Conservation (phyloP, 228 moss, liverwort and hornwort genomes). For the Sphagnum magellanicum region DNA sequence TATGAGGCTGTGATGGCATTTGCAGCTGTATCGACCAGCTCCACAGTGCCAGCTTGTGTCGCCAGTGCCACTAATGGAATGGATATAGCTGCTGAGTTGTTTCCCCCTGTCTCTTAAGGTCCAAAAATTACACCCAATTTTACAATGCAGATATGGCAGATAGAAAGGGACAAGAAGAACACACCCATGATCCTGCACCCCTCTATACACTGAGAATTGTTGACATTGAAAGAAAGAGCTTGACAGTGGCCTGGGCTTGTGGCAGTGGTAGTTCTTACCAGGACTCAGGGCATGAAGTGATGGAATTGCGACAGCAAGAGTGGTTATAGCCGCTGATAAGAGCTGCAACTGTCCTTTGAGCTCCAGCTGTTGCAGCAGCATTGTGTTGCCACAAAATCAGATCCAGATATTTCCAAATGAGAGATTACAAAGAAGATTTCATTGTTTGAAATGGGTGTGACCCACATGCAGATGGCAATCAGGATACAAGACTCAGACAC, state of each 20-base stretch:
- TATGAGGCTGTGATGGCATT: conserved; percentile 84
- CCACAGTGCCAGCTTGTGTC: conserved; percentile 85
- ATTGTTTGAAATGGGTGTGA: too few relatives aligned
- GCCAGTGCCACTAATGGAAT: conserved; percentile 96
- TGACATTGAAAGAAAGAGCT: too few relatives aligned
- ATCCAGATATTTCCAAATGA: not conserved
- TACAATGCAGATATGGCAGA: too few relatives aligned
- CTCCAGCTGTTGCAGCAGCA: conserved; percentile 48
- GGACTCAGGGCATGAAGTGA: conserved; percentile 64
- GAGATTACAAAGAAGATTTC: too few relatives aligned
- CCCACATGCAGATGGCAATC: too few relatives aligned
- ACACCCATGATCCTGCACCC: too few relatives aligned
- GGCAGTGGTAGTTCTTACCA: conserved; percentile 31
- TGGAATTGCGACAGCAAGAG: conserved; percentile 89
- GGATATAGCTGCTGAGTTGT: conserved; percentile 78
- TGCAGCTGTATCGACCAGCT: conserved; percentile 93
- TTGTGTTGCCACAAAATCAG: not conserved
- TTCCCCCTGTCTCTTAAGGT: conserved; percentile 52
- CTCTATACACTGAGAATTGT: too few relatives aligned
- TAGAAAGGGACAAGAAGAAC: too few relatives aligned
- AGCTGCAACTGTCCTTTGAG: conserved; percentile 91
- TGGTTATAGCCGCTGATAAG: conserved; percentile 83
- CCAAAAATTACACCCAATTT: too few relatives aligned
- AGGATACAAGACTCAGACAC: too few relatives aligned
- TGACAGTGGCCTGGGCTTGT: too few relatives aligned